These are phyloP conservation scores for Acacia acuminata DNA, from an alignment of 306 rosid genomes.

Conservation along the genomic window DNA sequence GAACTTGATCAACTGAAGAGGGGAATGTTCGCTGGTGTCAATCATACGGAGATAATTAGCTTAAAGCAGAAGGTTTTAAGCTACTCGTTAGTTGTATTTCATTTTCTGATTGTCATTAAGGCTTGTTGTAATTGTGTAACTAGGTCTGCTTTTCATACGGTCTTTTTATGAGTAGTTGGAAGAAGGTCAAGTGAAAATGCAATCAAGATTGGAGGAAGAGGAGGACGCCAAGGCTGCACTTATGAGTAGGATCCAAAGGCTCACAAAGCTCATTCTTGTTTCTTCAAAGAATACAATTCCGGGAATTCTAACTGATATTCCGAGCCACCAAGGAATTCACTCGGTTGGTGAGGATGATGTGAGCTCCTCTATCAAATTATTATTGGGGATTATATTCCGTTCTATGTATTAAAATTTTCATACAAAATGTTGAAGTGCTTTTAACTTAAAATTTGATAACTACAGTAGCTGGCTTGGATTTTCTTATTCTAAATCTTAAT, in stretches of 20 bases:
- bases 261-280: slow-evolving; percentile 97
- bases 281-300: slow-evolving; percentile 94
- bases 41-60: slow-evolving; percentile 80
- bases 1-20: slow-evolving; percentile 92
- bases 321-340: slow-evolving; percentile 66
- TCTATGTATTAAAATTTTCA: slow-evolving; percentile 13
- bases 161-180: slow-evolving; percentile 66
- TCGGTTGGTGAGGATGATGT: slow-evolving; percentile 90
- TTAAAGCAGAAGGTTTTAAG: slow-evolving; percentile 77
- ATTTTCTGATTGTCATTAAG: slow-evolving; percentile 12
- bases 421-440: slow-evolving; percentile 26
- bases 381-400: slow-evolving; percentile 21
- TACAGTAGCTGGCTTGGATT: slow-evolving; percentile 6
- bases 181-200: slow-evolving; percentile 99
- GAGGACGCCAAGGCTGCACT: slow-evolving; percentile 99
- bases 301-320: slow-evolving; percentile 68
- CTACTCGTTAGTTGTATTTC: slow-evolving; percentile 12
- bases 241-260: slow-evolving; percentile 96
- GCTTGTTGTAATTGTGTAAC: slow-evolving; percentile 26
- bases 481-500: slow-evolving; percentile 20
- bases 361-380: slow-evolving; percentile 48
- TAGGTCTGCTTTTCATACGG: slow-evolving; percentile 29
- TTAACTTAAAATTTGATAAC: slow-evolving; percentile 20
- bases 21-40: slow-evolving; percentile 82
- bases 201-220: slow-evolving; percentile 97